Conservation (phyloP, 345 rosid genomes). For the Microthlaspi erraticum region DNA sequence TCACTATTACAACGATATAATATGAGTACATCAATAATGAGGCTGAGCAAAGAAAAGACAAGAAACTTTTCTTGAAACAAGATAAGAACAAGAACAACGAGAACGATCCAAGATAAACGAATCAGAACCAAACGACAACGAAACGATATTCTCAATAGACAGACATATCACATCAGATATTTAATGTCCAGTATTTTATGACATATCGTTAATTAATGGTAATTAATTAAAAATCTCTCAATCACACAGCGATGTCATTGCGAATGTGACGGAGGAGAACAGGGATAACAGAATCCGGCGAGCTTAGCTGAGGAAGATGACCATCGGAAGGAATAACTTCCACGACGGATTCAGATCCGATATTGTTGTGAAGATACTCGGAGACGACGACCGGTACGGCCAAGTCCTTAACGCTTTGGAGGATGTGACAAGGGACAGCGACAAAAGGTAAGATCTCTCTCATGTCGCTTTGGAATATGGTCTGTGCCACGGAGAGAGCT, state of each 20-base stretch:
- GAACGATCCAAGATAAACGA: conserved; percentile 3
- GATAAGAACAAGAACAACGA: conserved; percentile 35
- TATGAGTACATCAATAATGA: conserved; percentile 17
- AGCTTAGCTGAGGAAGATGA: conserved; percentile 94
- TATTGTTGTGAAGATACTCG: conserved; percentile 72
- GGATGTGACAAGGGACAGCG: conserved; percentile 83
- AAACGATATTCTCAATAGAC: conserved; percentile 22
- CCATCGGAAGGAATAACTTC: conserved; percentile 88
- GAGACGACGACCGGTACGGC: conserved; percentile 85
- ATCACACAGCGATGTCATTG: conserved; percentile 53
- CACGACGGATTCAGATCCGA: conserved; percentile 73
- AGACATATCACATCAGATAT: conserved; percentile 33
- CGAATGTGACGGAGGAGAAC: conserved; percentile 78
- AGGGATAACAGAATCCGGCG: conserved; percentile 81
- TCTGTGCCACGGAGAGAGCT: conserved; percentile 70
- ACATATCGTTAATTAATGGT: no score
- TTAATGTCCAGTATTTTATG: no score
- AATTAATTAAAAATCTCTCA: not conserved
- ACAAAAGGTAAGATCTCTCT: conserved; percentile 61
- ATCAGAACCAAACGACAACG: conserved; percentile 35
- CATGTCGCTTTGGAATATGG: conserved; percentile 81
- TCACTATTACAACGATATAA: conserved; percentile 14
- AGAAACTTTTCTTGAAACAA: conserved; percentile 27
- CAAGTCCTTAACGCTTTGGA: conserved; percentile 83
- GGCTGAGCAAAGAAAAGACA: conserved; percentile 31